These are phyloP conservation scores for Penicillium sp. DNA, from an alignment of 2,329 filamentous ascomycete genomes.

Conservation along the genomic window DNA sequence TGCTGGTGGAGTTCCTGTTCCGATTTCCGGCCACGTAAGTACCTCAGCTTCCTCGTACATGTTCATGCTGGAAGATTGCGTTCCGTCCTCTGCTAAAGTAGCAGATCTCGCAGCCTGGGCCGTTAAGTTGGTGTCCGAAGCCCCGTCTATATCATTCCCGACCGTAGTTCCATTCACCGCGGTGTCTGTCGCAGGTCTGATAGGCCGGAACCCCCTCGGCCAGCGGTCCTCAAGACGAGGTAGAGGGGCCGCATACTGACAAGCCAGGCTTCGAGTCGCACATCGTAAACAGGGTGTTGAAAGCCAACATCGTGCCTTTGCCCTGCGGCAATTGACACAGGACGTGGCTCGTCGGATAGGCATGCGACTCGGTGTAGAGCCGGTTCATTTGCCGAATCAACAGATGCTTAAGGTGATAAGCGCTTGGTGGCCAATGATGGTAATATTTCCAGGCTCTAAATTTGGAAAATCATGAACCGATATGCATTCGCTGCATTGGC, in stretches of 20 bases:
- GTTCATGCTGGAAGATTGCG: no score
- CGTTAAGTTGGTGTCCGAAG: no score
- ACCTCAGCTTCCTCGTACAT: no score
- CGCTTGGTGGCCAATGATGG: no score
- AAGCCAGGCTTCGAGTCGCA: neutral
- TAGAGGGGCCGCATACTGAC: neutral
- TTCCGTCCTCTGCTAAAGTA: no score
- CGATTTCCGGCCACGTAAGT: no score
- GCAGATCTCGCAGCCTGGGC: no score
- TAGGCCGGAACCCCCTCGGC: neutral
- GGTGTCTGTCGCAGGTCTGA: neutral
- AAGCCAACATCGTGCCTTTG: neutral
- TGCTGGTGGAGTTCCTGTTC: neutral
- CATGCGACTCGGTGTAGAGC: neutral
- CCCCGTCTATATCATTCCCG: no score
- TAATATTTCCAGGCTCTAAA: no score
- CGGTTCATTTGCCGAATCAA: neutral
- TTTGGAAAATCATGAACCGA: no score
- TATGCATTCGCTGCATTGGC: no score
- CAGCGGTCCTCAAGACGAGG: neutral
- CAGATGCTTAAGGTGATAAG: neutral
- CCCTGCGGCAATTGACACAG: neutral
- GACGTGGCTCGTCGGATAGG: neutral
- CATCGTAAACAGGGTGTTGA: neutral
- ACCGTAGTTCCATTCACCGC: no score